These are phyloP conservation scores for Metroxylon sagu DNA, from an alignment of 176 grass and related monocot species.

Conservation along the genomic window DNA sequence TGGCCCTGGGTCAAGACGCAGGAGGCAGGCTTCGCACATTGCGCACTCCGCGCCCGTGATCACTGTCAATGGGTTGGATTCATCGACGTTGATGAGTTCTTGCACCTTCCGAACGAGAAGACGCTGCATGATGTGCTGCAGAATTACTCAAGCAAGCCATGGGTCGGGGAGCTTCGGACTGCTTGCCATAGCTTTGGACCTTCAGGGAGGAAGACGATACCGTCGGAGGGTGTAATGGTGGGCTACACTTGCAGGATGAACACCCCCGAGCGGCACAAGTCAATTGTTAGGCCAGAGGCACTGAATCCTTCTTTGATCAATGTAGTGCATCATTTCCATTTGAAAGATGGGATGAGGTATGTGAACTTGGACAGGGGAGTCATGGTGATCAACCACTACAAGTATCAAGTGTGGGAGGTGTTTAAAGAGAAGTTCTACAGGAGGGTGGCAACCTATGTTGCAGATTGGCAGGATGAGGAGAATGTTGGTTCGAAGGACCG, in stretches of 20 bases:
- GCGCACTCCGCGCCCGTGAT: constrained; percentile 60
- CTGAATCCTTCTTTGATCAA: constrained; percentile 81
- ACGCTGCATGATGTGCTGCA: constrained; percentile 49
- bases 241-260: constrained; percentile 76
- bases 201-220: constrained; percentile 58
- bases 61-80: constrained; percentile 86
- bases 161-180: constrained; percentile 67
- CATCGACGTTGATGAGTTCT: constrained; percentile 86
- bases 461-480: constrained; percentile 89
- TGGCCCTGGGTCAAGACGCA: constrained; percentile 99
- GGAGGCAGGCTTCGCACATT: constrained; percentile 91
- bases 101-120: constrained; percentile 62
- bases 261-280: constrained; percentile 81
- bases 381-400: constrained; percentile 95
- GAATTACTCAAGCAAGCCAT: constrained; percentile 54
- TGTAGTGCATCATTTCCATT: constrained; percentile 94
- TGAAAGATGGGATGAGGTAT: constrained; percentile 71
- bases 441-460: constrained; percentile 82
- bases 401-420: constrained; percentile 97
- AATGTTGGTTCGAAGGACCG: constrained; percentile 94
- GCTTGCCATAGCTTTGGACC: constrained; percentile 93
- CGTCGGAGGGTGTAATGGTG: constrained; percentile 47
- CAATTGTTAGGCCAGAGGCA: constrained; percentile 61
- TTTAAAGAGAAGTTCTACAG: constrained; percentile 95
- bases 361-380: constrained; percentile 68